These are phyloP conservation scores for Dioszegia crocea DNA, from an alignment of 768 basidiomycete genomes.

Conservation along the genomic window DNA sequence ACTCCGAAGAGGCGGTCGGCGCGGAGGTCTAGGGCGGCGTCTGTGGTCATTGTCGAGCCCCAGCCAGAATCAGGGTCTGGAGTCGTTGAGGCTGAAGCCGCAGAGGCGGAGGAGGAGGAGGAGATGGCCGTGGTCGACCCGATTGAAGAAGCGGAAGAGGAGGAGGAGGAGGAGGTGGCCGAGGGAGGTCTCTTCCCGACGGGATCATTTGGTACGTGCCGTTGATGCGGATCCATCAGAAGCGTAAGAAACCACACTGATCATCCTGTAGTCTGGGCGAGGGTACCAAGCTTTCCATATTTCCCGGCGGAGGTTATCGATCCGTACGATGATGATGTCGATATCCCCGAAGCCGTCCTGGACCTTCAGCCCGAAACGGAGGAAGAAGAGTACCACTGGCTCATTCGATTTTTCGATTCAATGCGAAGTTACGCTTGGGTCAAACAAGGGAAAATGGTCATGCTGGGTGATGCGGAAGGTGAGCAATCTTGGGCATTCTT, in stretches of 20 bases:
- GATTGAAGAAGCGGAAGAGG: constrained; percentile 8
- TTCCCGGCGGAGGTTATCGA: constrained; percentile 71
- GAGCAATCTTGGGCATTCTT: constrained; percentile 30
- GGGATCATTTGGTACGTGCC: constrained; percentile 51
- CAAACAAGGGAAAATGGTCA: constrained; percentile 56
- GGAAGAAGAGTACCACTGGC: constrained; percentile 54
- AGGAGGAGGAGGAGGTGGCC: constrained; percentile 5
- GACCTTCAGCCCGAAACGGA: constrained; percentile 21
- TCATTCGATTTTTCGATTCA: constrained; percentile 78
- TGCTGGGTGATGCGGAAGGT: constrained; percentile 70
- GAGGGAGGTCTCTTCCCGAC: constrained; percentile 4
- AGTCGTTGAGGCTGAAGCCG: too few relatives aligned
- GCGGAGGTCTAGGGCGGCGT: too few relatives aligned
- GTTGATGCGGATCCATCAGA: too few relatives aligned
- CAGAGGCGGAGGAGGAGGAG: too few relatives aligned
- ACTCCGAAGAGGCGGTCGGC: too few relatives aligned
- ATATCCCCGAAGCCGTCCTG: constrained; percentile 55
- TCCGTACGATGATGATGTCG: constrained; percentile 60
- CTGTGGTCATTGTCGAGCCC: too few relatives aligned
- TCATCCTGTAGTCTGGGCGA: constrained; percentile 71
- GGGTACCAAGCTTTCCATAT: constrained; percentile 68
- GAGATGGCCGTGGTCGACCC: too few relatives aligned
- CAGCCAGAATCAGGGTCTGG: too few relatives aligned
- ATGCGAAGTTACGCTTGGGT: constrained; percentile 65
- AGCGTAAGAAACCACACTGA: too few relatives aligned